A percentile compares a stretch with the other conserved stretches of the same genome.
phyloP scores from a whole-genome alignment of 2,329 filamentous ascomycete species.

The Colletotrichum karsti region DNA sequence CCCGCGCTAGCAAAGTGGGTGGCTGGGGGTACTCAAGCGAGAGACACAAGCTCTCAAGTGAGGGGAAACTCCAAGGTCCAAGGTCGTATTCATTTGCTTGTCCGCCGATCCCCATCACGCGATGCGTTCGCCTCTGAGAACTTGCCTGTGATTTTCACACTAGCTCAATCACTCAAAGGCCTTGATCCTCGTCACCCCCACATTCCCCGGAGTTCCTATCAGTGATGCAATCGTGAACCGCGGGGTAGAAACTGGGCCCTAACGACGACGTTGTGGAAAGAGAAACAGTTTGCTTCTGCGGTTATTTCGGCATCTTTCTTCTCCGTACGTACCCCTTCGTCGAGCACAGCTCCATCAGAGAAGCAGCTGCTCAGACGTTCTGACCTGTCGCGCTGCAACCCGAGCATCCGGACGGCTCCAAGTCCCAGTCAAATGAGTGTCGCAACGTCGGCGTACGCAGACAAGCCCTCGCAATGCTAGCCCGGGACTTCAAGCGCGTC shows the following conservation, averaged over 20 bases:
- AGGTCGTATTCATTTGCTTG: conserved; percentile 1
- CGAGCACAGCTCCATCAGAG: background rate
- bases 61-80: conserved; percentile 7
- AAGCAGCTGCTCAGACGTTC: background rate
- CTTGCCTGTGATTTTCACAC: background rate
- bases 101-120: conserved; percentile 2
- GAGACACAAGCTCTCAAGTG: background rate
- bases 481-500: conserved; percentile 41
- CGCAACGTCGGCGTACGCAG: background rate
- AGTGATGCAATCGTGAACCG: conserved; percentile 4
- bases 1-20: background rate
- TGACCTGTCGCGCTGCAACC: background rate
- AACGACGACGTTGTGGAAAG: background rate
- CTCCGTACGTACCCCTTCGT: background rate
- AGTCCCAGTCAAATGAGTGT: background rate
- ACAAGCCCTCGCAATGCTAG: conserved; percentile 37
- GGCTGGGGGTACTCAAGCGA: background rate
- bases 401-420: background rate
- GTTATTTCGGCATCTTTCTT: background rate
- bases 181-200: background rate
- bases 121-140: background rate
- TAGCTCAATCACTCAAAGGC: background rate
- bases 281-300: background rate
- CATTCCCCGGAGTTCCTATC: background rate
- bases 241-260: background rate